Conservation (phyloP, 169 alveolate species). For the Eimeria tenella region DNA sequence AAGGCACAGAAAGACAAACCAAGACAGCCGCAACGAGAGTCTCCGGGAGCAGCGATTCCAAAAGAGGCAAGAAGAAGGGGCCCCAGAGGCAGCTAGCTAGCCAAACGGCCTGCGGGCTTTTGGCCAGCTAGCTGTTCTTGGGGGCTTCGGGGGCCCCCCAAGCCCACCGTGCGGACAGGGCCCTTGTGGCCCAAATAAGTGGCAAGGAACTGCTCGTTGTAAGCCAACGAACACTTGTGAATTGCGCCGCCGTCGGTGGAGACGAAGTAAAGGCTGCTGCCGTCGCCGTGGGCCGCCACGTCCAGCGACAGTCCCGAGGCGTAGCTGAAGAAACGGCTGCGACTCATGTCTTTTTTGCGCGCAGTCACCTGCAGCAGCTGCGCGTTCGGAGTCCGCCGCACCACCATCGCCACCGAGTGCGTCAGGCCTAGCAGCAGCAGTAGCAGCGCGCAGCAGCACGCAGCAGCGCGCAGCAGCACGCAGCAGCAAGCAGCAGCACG, state of each 20-base stretch:
- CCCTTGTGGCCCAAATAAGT: constrained; percentile 95
- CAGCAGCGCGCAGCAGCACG: no score
- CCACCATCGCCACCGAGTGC: constrained; percentile 77
- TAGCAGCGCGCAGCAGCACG: no score
- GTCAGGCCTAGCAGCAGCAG: constrained; percentile 61
- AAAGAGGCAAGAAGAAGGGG: no score
- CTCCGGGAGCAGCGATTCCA: no score
- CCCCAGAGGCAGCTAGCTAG: no score
- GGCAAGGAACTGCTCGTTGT: constrained; percentile 93
- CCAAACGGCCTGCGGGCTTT: no score
- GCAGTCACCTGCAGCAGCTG: constrained; percentile 5
- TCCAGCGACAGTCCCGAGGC: constrained; percentile 95
- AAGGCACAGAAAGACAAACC: no score
- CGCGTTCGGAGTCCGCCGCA: constrained; percentile 81
- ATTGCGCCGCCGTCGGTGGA: constrained; percentile 94
- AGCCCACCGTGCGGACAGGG: constrained; percentile 90
- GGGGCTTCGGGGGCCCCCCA: no score
- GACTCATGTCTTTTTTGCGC: constrained; percentile 49
- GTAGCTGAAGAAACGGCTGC: constrained; percentile 86
- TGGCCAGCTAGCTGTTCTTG: no score
- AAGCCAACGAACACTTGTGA: constrained; percentile 93
- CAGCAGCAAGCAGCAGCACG: no score
- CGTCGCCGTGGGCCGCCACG: constrained; percentile 84
- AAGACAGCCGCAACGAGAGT: no score
- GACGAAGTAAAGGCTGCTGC: constrained; percentile 92